These are phyloP conservation scores for Penstemon eatonii DNA, from an alignment of 257 asterid genomes.

Conservation along the genomic window DNA sequence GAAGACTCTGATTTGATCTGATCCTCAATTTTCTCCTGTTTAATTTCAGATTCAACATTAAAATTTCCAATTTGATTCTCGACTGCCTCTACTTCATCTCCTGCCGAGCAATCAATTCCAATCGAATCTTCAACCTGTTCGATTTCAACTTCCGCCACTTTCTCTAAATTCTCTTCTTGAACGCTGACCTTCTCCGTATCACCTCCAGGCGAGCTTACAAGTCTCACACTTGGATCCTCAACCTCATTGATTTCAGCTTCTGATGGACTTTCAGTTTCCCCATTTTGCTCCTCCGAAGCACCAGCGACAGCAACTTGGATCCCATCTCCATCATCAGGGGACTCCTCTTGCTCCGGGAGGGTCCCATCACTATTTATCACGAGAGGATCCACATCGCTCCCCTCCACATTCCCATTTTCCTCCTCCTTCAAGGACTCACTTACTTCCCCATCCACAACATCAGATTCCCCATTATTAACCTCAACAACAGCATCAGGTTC, in stretches of 20 bases:
- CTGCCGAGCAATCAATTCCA: background rate
- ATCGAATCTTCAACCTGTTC: constrained; percentile 1
- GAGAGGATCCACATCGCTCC: constrained; percentile 13
- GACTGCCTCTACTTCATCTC: no score
- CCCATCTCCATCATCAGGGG: constrained; percentile 22
- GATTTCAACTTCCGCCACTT: constrained; percentile 17
- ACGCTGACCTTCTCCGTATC: constrained; percentile 26
- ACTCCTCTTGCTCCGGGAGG: constrained; percentile 12
- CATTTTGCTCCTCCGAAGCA: constrained; percentile 21
- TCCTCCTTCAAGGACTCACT: constrained; percentile 10
- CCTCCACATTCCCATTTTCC: constrained; percentile 24
- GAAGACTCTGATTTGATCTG: constrained; percentile 21
- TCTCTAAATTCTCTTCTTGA: constrained; percentile 28
- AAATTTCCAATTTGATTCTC: no score
- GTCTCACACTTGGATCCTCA: constrained; percentile 20
- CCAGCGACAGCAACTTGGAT: constrained; percentile 23
- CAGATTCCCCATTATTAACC: constrained; percentile 18
- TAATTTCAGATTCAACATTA: no score
- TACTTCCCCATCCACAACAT: constrained; percentile 14
- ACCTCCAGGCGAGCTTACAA: constrained; percentile 23
- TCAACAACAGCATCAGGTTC: constrained; percentile 1
- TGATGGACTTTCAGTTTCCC: constrained; percentile 19
- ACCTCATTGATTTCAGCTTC: constrained; percentile 30
- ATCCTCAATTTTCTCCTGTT: constrained; percentile 13
- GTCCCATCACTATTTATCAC: constrained; percentile 2